Conservation (phyloP, 1,284 basidiomycete species). For the Rhodotorula sp. region DNA sequence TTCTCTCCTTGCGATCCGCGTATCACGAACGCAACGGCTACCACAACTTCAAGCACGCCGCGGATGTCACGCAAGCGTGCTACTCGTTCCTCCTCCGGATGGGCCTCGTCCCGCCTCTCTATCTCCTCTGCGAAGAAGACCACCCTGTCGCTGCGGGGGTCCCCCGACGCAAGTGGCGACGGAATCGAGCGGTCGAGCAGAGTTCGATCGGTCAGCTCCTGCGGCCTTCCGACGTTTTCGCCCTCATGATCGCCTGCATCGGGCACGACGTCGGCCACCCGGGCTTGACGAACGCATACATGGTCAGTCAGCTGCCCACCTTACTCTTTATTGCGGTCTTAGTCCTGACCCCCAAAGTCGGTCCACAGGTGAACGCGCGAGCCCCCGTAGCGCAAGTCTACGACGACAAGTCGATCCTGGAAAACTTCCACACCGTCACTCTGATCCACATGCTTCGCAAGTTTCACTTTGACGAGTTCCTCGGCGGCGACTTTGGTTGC, state of each 20-base stretch:
- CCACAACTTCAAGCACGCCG: slow-evolving; percentile 91
- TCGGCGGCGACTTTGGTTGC: slow-evolving; percentile 46
- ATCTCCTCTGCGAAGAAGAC: slow-evolving; percentile 52
- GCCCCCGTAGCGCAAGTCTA: slow-evolving; percentile 83
- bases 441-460: slow-evolving; percentile 76
- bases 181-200: slow-evolving; percentile 55
- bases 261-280: slow-evolving; percentile 96
- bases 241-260: slow-evolving; percentile 81
- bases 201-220: slow-evolving; percentile 56
- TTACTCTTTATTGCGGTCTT: not conserved
- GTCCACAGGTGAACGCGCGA: slow-evolving; percentile 77
- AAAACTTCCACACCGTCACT: slow-evolving; percentile 87
- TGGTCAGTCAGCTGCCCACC: slow-evolving; percentile 60
- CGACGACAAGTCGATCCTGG: slow-evolving; percentile 81
- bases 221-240: slow-evolving; percentile 71
- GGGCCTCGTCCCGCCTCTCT: slow-evolving; percentile 73
- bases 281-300: slow-evolving; percentile 83
- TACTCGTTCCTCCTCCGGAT: slow-evolving; percentile 77
- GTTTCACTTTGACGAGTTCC: slow-evolving; percentile 64
- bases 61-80: slow-evolving; percentile 89
- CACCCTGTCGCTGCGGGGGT: slow-evolving; percentile 33
- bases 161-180: slow-evolving; percentile 40
- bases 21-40: slow-evolving; percentile 88
- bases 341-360: not conserved
- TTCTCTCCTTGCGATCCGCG: slow-evolving; percentile 76